Evolutionary conservation across 495 filamentous ascomycete genomes (phyloP).

Genomic region (Penicillium paradoxum): DNA sequence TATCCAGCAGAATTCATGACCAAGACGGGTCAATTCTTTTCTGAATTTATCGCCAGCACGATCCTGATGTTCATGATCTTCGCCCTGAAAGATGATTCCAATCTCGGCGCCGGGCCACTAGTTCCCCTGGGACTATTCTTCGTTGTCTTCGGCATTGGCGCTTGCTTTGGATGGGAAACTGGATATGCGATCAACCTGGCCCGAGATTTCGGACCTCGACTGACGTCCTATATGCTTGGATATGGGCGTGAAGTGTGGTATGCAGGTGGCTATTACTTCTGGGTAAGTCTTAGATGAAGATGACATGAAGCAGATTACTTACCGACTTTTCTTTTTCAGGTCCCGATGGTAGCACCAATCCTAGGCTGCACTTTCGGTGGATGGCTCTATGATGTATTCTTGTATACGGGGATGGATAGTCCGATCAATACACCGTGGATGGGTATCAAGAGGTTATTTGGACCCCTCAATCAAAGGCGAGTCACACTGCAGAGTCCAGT

Average conservation of each 20-base stretch:
- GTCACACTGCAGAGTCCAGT: conserved; percentile 20
- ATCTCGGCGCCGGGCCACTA: conserved; percentile 43
- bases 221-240: conserved; percentile 56
- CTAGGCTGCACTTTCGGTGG: conserved; percentile 54
- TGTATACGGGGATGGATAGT: conserved; percentile 52
- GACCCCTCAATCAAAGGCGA: conserved; percentile 15
- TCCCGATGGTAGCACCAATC: conserved; percentile 56
- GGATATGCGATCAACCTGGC: conserved; percentile 66
- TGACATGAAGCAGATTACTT: background rate
- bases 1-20: conserved; percentile 60
- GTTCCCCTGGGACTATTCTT: conserved; percentile 58
- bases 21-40: conserved; percentile 56
- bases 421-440: conserved; percentile 56
- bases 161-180: conserved; percentile 66
- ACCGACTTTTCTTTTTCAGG: conserved; percentile 13
- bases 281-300: conserved; percentile 51
- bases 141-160: conserved; percentile 59
- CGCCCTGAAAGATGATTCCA: conserved; percentile 57
- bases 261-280: conserved; percentile 60
- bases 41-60: conserved; percentile 56
- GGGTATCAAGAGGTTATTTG: conserved; percentile 43
- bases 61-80: conserved; percentile 66
- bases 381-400: conserved; percentile 57
- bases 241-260: conserved; percentile 61
- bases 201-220: conserved; percentile 61